A percentile compares a stretch with the other conserved stretches of the same genome.
These are phyloP conservation scores for Lathyrus tuberosus DNA, from an alignment of 306 rosid genomes.

Conservation along the genomic window DNA sequence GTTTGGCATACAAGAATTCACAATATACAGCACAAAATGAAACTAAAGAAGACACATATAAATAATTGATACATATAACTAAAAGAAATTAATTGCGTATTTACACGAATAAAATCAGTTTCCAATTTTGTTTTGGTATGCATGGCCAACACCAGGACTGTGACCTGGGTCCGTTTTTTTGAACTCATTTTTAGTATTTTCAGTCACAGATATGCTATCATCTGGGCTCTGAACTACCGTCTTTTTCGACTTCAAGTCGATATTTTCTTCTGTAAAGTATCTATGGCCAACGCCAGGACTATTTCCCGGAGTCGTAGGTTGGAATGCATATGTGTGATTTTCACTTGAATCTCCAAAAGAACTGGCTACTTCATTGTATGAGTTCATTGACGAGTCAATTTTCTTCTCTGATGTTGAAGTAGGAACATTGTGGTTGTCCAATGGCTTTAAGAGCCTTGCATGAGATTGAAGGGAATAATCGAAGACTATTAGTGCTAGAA, in stretches of 20 bases:
- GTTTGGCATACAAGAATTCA: slow-evolving; percentile 1
- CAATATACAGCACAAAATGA: neutral
- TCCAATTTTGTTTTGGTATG: slow-evolving; percentile 22
- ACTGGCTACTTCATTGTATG: slow-evolving; percentile 8
- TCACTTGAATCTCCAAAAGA: slow-evolving; percentile 27
- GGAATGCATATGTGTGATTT: slow-evolving; percentile 33
- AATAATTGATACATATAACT: neutral
- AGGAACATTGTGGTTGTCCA: slow-evolving; percentile 17
- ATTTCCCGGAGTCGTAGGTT: slow-evolving; percentile 58
- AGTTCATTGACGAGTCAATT: neutral
- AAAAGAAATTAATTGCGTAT: neutral
- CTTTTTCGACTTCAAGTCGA: slow-evolving; percentile 17
- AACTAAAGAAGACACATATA: neutral
- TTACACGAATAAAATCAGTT: slow-evolving; percentile 2
- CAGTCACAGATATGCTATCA: slow-evolving; percentile 1
- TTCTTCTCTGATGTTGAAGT: slow-evolving; percentile 7
- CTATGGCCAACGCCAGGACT: slow-evolving; percentile 66
- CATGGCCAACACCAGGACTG: slow-evolving; percentile 60
- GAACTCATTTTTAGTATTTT: slow-evolving; percentile 32
- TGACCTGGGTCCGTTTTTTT: slow-evolving; percentile 50
- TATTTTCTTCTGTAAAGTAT: neutral
- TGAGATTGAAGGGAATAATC: slow-evolving; percentile 32
- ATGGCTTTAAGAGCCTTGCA: slow-evolving; percentile 36
- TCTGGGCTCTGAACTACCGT: slow-evolving; percentile 25
- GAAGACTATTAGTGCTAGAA: slow-evolving; percentile 32